Evolutionary conservation across 129 eudicot genomes (phyloP), one percentile per base, ranked within the genome.

Genomic region (Tagetes erecta): DNA sequence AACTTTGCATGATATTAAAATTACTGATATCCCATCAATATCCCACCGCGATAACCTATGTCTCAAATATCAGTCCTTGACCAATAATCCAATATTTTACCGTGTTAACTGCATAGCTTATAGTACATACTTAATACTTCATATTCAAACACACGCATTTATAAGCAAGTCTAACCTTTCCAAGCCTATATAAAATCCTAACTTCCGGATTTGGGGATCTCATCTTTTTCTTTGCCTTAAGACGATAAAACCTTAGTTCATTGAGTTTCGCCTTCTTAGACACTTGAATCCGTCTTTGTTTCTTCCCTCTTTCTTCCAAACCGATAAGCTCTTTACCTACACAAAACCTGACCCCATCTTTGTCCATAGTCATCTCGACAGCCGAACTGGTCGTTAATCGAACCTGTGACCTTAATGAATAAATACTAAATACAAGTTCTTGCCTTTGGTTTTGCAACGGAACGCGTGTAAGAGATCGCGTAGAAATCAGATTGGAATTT

Each of bases 201-300:
- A 86, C 79, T 90, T 88, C 96, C 49, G 99, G 99, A 82, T 91
- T 94, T 0, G 99, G 96, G 47, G 99, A 94, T 60, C 84, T 86
- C 91, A 94, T 86, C 83, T 91, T 94, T 82, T 91, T 94, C 88
- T 86, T 91, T 14, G 99, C 97, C 84, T 90, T 94, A 73, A 94
- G 75, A 14, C 99, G 85, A 55, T 83, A 94, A 74, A 94, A 82
- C 78, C 97, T 91, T 11, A 94, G 87, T 65, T 94, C 99, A 27
- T 91, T 94, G 34, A 88, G 73, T 77, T 90, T 94, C 47, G 88
- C 78, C 81, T 79, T 94, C 72, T 77, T 91, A 5, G 99, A 90
- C 82, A 77, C 69, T 71, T 71, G 80, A 42, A 47, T 40, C 59
- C 82, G 74, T 39, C 55, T 81, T 8, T 52, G 66, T 44, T 71